phyloP scores from a whole-genome alignment of 345 rosid species.

The Rhizophora mangle region DNA sequence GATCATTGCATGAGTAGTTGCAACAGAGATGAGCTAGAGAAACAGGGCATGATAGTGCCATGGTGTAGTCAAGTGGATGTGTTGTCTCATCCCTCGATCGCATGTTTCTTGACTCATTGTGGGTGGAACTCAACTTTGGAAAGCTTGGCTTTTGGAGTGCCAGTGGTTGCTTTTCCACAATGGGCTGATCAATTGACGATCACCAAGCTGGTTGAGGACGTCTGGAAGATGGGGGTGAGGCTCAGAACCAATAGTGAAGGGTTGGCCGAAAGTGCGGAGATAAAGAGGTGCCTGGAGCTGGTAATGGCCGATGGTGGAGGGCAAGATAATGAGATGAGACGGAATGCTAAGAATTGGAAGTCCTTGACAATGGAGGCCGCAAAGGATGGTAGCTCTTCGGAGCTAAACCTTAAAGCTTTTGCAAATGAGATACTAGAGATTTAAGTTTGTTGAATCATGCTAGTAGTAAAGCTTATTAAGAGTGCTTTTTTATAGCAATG shows the following conservation, averaged over 20 bases:
- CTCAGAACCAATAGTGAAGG: slow-evolving; percentile 41
- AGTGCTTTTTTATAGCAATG: too few relatives aligned
- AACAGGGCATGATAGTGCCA: slow-evolving; percentile 49
- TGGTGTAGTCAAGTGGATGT: slow-evolving; percentile 75
- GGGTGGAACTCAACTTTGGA: slow-evolving; percentile 79
- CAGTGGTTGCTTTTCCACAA: slow-evolving; percentile 66
- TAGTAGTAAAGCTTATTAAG: too few relatives aligned
- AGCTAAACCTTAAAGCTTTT: slow-evolving; percentile 49
- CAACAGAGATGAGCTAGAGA: slow-evolving; percentile 39
- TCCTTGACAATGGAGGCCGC: slow-evolving; percentile 43
- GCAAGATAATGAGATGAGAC: slow-evolving; percentile 33
- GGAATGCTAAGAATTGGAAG: slow-evolving; percentile 50
- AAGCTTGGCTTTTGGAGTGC: slow-evolving; percentile 49
- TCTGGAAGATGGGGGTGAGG: slow-evolving; percentile 57
- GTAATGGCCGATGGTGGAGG: slow-evolving; percentile 43
- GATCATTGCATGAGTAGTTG: slow-evolving; percentile 29
- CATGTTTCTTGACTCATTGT: slow-evolving; percentile 69
- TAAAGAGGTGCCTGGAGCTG: slow-evolving; percentile 53
- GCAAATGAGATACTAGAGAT: slow-evolving; percentile 18
- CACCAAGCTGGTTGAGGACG: slow-evolving; percentile 50
- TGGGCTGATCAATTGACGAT: slow-evolving; percentile 58
- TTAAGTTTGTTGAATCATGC: background rate
- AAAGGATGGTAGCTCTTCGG: slow-evolving; percentile 51
- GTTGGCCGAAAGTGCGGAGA: slow-evolving; percentile 47
- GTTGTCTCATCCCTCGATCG: slow-evolving; percentile 48